Evolutionary conservation across 768 basidiomycete species (phyloP), one percentile per base, ranked within the genome.

Genomic region (Myochromella boudieri): DNA sequence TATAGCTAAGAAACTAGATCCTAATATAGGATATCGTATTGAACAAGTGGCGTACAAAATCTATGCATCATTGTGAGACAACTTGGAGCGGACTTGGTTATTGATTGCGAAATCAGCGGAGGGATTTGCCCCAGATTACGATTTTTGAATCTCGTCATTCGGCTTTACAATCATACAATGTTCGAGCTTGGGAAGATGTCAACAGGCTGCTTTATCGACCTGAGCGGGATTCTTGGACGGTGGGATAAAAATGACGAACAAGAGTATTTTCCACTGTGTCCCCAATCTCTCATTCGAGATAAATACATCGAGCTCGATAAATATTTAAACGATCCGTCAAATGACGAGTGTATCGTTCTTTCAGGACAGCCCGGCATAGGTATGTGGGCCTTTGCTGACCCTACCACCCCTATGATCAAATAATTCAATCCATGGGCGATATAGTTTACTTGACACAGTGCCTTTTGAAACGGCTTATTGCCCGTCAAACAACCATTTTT

Each of bases 221-320:
- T 29, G 8, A 14, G 14, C 8, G 28, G 8, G 8, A 29, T 29
- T 29, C 14, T 29, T 14, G n/a, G n/a, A n/a, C n/a, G n/a, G n/a
- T n/a, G n/a, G n/a, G n/a, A n/a, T n/a, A 29, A 29, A 8, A 8
- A 14, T 8, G 28, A 29, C 14, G 28, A 29, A 14, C 28, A 29
- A 8, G 8, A n/a, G n/a, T n/a, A n/a, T n/a, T 29, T 29, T 29
- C 14, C 14, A 14, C 8, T 29, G 8, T 29, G 28, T 11, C 41
- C 41, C 11, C 8, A 42, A 10, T 42, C 28, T 20, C 5, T 42
- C 12, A 17, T 42, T 29, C 5, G 41, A 26, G 41, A 42, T 17
- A 15, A 42, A 29, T 42, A 42, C 26, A 42, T 28, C 12, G 24
- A 42, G 25, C 26, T 42, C 12, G 41, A 42, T 26, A 42, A 28